A percentile compares a stretch with the other conserved stretches of the same genome.
Evolutionary conservation across 2,329 filamentous ascomycete species (phyloP).

Genomic region (Fusarium circinatum): DNA sequence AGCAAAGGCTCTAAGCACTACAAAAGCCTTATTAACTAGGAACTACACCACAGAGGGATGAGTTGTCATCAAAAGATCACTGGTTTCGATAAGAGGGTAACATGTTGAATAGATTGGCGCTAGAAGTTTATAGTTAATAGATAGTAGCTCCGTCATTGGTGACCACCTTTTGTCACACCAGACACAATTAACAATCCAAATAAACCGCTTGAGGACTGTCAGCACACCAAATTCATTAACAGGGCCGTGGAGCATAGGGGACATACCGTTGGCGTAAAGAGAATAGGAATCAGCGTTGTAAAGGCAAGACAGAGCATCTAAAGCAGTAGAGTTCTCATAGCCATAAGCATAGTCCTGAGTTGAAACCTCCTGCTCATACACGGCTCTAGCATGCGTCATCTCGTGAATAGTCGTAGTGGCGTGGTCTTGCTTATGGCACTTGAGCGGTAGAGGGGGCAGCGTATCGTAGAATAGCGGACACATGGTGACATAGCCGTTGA

Average conservation of each 20-base stretch:
- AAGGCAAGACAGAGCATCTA: slow-evolving; percentile 14
- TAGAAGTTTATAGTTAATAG: accelerated
- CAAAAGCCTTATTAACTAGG: too few relatives aligned
- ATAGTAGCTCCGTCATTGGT: accelerated
- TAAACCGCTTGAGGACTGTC: slow-evolving; percentile 3
- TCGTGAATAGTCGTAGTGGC: slow-evolving; percentile 34
- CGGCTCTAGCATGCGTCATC: slow-evolving; percentile 33
- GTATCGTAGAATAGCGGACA: slow-evolving; percentile 32
- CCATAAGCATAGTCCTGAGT: slow-evolving; percentile 35
- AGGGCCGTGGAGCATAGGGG: accelerated
- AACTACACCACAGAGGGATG: accelerated
- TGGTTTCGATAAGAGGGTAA: too few relatives aligned
- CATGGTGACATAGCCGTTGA: slow-evolving; percentile 31
- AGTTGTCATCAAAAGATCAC: too few relatives aligned
- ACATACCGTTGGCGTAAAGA: slow-evolving; percentile 34
- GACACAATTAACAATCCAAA: slow-evolving; percentile 14
- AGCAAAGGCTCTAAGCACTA: too few relatives aligned
- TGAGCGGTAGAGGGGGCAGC: slow-evolving; percentile 8
- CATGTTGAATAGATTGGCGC: accelerated
- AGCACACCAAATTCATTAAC: not conserved
- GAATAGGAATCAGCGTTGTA: slow-evolving; percentile 36
- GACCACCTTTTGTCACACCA: accelerated
- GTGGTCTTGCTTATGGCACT: slow-evolving; percentile 38
- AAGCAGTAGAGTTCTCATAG: slow-evolving; percentile 34
- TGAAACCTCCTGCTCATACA: slow-evolving; percentile 23